A percentile compares a stretch with the other conserved stretches of the same genome.
phyloP scores from a whole-genome alignment of 768 basidiomycete genomes.

The Mycena epipterygia region DNA sequence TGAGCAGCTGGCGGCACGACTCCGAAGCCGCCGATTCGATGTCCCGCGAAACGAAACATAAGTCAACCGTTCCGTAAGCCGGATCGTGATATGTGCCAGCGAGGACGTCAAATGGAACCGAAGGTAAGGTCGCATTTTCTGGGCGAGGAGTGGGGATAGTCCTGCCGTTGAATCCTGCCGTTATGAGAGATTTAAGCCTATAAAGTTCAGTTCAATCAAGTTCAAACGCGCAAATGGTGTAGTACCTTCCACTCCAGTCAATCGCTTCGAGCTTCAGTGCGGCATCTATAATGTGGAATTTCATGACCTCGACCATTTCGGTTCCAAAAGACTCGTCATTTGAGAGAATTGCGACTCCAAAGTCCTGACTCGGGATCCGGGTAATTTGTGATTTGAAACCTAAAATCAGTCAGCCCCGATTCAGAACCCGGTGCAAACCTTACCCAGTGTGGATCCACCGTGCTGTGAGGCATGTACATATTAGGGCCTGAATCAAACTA shows the following conservation, averaged over 20 bases:
- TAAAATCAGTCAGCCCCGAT: not conserved
- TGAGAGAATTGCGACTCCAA: conserved; percentile 46
- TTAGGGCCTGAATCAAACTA: not conserved
- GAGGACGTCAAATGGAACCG: conserved; percentile 11
- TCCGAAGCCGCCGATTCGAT: conserved; percentile 7
- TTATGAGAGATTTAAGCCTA: conserved; percentile 6
- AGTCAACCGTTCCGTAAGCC: conserved; percentile 27
- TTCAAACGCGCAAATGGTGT: not conserved
- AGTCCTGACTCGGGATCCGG: conserved; percentile 40
- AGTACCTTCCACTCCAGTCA: conserved; percentile 44
- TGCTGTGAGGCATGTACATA: conserved; percentile 14
- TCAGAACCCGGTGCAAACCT: not conserved
- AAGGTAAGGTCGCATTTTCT: conserved; percentile 16
- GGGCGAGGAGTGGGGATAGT: conserved; percentile 22
- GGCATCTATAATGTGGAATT: conserved; percentile 42
- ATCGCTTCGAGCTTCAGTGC: conserved; percentile 37
- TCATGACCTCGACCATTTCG: conserved; percentile 37
- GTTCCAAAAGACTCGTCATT: conserved; percentile 44
- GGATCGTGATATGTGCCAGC: conserved; percentile 27
- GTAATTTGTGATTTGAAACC: conserved; percentile 40
- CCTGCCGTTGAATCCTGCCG: not conserved
- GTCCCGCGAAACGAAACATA: conserved; percentile 25
- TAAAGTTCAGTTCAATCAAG: not conserved
- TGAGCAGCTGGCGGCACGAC: conserved; percentile 32
- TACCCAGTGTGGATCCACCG: conserved; percentile 16